A percentile compares a stretch with the other conserved stretches of the same genome.
phyloP scores from a whole-genome alignment of 2,329 filamentous ascomycete species.

The Ceratocystis alfenasii region DNA sequence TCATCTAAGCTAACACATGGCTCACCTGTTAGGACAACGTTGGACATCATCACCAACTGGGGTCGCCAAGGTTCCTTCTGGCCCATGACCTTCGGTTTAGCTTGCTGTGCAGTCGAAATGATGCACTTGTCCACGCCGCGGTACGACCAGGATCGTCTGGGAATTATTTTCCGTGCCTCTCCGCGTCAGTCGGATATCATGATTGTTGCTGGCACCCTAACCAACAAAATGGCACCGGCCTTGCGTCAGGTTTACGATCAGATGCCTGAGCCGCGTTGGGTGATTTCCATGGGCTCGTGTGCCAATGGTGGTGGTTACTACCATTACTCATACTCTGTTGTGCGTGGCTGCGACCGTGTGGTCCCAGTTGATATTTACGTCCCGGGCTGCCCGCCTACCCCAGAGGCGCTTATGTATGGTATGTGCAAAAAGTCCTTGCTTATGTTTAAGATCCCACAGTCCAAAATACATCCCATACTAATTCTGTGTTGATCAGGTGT shows the following conservation, averaged over 20 bases:
- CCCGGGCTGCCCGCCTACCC: conserved; percentile 56
- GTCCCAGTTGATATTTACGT: conserved; percentile 73
- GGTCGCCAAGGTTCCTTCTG: conserved; percentile 71
- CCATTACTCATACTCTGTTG: conserved; percentile 72
- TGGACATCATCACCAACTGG: conserved; percentile 75
- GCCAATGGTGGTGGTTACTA: conserved; percentile 80
- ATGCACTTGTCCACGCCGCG: conserved; percentile 81
- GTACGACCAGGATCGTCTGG: conserved; percentile 78
- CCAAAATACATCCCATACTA: neutral
- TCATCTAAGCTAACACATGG: neutral
- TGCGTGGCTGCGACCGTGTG: conserved; percentile 62
- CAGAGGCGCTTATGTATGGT: conserved; percentile 53
- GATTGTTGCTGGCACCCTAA: conserved; percentile 86
- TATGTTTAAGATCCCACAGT: neutral
- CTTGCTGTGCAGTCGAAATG: conserved; percentile 86
- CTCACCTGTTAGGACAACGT: conserved; percentile 48
- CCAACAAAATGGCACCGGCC: conserved; percentile 92
- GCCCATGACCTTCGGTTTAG: conserved; percentile 81
- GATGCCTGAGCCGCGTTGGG: conserved; percentile 87
- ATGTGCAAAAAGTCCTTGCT: neutral
- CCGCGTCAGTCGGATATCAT: conserved; percentile 83
- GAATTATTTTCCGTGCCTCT: conserved; percentile 82
- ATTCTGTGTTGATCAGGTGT: conserved; percentile 31
- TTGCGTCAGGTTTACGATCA: conserved; percentile 87
- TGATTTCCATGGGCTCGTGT: conserved; percentile 71